phyloP scores from a whole-genome alignment of 495 filamentous ascomycete species.

The Platismatia glauca region DNA sequence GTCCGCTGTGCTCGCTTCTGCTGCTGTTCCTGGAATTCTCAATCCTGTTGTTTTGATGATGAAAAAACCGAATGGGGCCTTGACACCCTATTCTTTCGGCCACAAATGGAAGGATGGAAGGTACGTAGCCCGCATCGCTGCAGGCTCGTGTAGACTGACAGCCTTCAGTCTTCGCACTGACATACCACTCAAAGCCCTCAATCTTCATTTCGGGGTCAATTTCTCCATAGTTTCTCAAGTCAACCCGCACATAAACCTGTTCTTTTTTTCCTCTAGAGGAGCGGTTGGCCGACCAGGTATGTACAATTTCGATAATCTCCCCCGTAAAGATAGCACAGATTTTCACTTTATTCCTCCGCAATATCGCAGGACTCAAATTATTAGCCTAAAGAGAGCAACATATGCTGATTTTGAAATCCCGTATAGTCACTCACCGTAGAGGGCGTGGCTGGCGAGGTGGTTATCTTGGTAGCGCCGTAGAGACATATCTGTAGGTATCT shows the following conservation, averaged over 20 bases:
- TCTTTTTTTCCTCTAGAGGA: constrained; percentile 93
- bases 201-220: constrained; percentile 94
- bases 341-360: not conserved
- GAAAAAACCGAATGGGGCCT: constrained; percentile 64
- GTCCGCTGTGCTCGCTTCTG: constrained; percentile 91
- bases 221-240: constrained; percentile 95
- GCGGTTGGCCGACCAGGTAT: constrained; percentile 66
- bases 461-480: constrained; percentile 80
- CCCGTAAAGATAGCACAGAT: not conserved
- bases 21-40: constrained; percentile 89
- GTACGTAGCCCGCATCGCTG: not conserved
- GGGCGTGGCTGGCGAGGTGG: constrained; percentile 95
- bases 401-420: not conserved
- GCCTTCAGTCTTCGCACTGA: constrained; percentile 66
- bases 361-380: not conserved
- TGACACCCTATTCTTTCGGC: constrained; percentile 82
- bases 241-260: constrained; percentile 94
- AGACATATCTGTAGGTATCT: constrained; percentile 61
- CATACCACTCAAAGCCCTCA: constrained; percentile 87
- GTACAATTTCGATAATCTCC: not conserved
- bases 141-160: not conserved
- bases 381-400: not conserved
- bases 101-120: constrained; percentile 98
- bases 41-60: constrained; percentile 94
- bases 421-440: constrained; percentile 74